These are phyloP conservation scores for Pythium myriotylum DNA, from an alignment of 352 stramenopile genomes.

Conservation along the genomic window DNA sequence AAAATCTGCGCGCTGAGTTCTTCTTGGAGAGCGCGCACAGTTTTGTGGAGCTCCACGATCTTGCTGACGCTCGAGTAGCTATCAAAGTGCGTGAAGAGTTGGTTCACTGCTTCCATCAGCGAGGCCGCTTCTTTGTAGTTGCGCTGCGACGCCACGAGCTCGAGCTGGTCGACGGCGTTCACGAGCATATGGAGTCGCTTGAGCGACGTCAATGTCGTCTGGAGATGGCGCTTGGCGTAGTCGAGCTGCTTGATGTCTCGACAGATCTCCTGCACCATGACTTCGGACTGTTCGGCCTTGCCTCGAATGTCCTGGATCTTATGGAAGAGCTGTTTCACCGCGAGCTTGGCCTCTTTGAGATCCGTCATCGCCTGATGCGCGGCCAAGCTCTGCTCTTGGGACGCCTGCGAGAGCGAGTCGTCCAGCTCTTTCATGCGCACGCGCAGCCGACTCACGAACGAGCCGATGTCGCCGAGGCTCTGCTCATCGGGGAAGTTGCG, in stretches of 20 bases:
- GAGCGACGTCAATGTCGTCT: slow-evolving; percentile 94
- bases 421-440: slow-evolving; percentile 83
- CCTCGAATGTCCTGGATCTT: slow-evolving; percentile 93
- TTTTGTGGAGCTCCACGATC: slow-evolving; percentile 93
- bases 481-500: slow-evolving; percentile 91
- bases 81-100: slow-evolving; percentile 97
- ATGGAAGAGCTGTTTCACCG: slow-evolving; percentile 88
- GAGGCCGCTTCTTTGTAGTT: slow-evolving; percentile 96
- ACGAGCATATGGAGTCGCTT: slow-evolving; percentile 98
- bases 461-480: slow-evolving; percentile 74
- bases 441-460: slow-evolving; percentile 81
- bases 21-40: slow-evolving; percentile 89
- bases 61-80: slow-evolving; percentile 91
- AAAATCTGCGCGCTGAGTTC: slow-evolving; percentile 89
- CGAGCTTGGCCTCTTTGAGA: slow-evolving; percentile 82
- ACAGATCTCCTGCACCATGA: slow-evolving; percentile 98
- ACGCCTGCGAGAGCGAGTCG: slow-evolving; percentile 76
- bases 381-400: slow-evolving; percentile 75
- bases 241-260: slow-evolving; percentile 98
- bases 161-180: slow-evolving; percentile 94
- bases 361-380: slow-evolving; percentile 78
- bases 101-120: slow-evolving; percentile 95
- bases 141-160: slow-evolving; percentile 77
- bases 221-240: slow-evolving; percentile 97
- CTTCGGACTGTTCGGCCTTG: slow-evolving; percentile 95